These are phyloP conservation scores for Pestalotiopsis sp. DNA, from an alignment of 2,329 filamentous ascomycete genomes.

Conservation along the genomic window DNA sequence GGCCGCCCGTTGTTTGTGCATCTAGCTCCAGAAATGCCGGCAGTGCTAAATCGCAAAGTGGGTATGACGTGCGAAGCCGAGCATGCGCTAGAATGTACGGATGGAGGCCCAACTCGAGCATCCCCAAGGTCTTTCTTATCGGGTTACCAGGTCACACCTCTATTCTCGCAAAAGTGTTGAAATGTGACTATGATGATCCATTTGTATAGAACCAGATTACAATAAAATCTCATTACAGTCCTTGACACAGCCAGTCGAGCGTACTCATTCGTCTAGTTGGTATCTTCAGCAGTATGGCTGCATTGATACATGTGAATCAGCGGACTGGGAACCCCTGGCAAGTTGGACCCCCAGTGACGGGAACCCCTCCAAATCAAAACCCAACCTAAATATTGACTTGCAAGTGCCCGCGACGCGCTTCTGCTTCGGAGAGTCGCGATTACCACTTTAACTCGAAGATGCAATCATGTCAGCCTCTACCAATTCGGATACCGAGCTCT, in stretches of 20 bases:
- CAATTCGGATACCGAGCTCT: slow-evolving; percentile 61
- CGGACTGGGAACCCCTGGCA: not conserved
- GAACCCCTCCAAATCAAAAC: not conserved
- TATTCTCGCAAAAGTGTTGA: not conserved
- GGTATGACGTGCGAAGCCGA: not conserved
- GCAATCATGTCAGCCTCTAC: slow-evolving; percentile 28
- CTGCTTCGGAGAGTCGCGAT: not conserved
- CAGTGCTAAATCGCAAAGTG: not conserved
- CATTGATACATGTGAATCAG: not conserved
- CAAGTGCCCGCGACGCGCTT: slow-evolving; percentile 10
- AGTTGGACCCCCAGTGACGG: not conserved
- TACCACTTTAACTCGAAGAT: slow-evolving; percentile 15
- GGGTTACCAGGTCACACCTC: not conserved
- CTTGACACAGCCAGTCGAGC: too few species aligned
- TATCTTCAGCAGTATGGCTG: not conserved
- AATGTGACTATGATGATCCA: not conserved
- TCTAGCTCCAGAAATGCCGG: not conserved
- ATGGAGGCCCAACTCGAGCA: not conserved
- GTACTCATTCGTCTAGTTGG: not conserved
- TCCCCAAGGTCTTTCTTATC: not conserved
- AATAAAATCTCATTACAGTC: too few species aligned
- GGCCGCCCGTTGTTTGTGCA: not conserved
- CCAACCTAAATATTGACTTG: slow-evolving; percentile 30
- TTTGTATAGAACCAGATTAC: too few species aligned
- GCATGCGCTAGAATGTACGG: not conserved